These are phyloP conservation scores for barley (Hordeum vulgare) DNA, from an alignment of 176 grass and related monocot species.

Conservation along the genomic window MorexV3_pseudomolecules_assembly NC_058522.1:388944649-388945148, in stretches of 20 bases:
- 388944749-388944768: conserved; percentile 49
- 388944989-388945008: neutral
- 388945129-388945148: conserved; percentile 76
- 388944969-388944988: neutral
- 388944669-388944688: conserved; percentile 78
- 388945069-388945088: neutral
- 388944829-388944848: conserved; percentile 75
- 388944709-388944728: conserved; percentile 84
- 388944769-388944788: conserved; percentile 79
- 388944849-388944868: conserved; percentile 69
- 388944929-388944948: neutral
- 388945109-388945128: conserved; percentile 65
- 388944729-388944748: conserved; percentile 70
- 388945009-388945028: neutral
- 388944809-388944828: conserved; percentile 89
- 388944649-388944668: conserved; percentile 92
- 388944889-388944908: conserved; percentile 85
- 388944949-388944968: neutral
- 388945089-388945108: conserved; percentile 86
- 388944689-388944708: conserved; percentile 73
- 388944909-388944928: neutral
- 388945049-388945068: neutral
- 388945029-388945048: neutral
- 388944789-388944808: conserved; percentile 64
- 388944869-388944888: conserved; percentile 84